phyloP scores from a whole-genome alignment of 805 yeast species.

The Candida awuae region DNA sequence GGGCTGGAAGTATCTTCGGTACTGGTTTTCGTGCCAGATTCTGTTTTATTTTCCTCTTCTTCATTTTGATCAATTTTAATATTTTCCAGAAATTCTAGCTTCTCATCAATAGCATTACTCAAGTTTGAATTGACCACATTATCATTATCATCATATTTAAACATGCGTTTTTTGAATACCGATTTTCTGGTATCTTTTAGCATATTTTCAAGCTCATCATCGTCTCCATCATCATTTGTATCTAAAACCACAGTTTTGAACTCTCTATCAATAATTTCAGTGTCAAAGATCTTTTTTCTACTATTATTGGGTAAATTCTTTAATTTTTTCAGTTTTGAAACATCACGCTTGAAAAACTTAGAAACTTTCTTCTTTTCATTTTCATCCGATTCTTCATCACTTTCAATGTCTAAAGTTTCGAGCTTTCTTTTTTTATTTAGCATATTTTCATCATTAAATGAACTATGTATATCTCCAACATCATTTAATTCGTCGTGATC shows the following conservation, averaged over 20 bases:
- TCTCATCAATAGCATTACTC: slow-evolving; percentile 29
- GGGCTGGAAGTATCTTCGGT: too few species aligned
- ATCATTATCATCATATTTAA: slow-evolving; percentile 1
- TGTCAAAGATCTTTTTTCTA: slow-evolving; percentile 12
- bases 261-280: slow-evolving; percentile 12
- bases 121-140: not conserved
- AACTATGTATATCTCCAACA: too few species aligned
- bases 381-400: slow-evolving; percentile 14
- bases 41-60: slow-evolving; percentile 16
- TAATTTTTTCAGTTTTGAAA: slow-evolving; percentile 19
- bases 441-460: too few species aligned
- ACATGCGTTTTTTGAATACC: not conserved
- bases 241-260: slow-evolving; percentile 24
- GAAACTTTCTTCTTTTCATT: slow-evolving; percentile 5
- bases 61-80: slow-evolving; percentile 13
- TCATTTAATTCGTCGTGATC: slow-evolving; percentile 2
- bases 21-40: not conserved
- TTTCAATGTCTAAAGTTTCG: slow-evolving; percentile 12
- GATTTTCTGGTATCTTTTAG: slow-evolving; percentile 25
- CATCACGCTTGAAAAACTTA: slow-evolving; percentile 8
- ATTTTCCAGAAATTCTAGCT: slow-evolving; percentile 28
- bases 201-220: slow-evolving; percentile 17
- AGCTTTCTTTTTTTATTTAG: slow-evolving; percentile 12
- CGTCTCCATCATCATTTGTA: slow-evolving; percentile 23
- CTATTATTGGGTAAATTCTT: slow-evolving; percentile 15